These are phyloP conservation scores for Neurospora sp. DNA, from an alignment of 495 filamentous ascomycete genomes.

Conservation along the genomic window DNA sequence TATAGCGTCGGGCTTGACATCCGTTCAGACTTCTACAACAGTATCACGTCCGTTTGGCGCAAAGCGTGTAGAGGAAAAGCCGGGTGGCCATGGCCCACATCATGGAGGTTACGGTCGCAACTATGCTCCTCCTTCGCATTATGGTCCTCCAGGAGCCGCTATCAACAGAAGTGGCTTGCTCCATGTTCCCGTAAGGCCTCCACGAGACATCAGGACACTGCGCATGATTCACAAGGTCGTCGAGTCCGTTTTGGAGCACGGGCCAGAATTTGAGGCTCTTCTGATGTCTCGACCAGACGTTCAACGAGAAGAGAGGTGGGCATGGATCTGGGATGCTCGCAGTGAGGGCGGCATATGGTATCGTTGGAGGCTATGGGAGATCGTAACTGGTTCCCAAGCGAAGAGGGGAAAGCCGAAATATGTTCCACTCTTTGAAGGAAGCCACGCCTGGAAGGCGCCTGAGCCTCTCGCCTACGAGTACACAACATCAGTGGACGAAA, in stretches of 20 bases:
- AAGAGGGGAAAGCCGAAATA: conserved; percentile 31
- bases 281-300: conserved; percentile 79
- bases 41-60: conserved; percentile 74
- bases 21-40: conserved; percentile 40
- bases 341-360: conserved; percentile 76
- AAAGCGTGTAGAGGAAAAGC: conserved; percentile 46
- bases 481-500: conserved; percentile 59
- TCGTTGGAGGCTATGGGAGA: conserved; percentile 81
- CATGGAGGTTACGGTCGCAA: conserved; percentile 54
- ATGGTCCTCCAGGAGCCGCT: conserved; percentile 37
- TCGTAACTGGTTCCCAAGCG: conserved; percentile 49
- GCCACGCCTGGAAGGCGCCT: conserved; percentile 60
- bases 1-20: conserved; percentile 44
- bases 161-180: conserved; percentile 38
- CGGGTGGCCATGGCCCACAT: conserved; percentile 43
- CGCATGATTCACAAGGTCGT: conserved; percentile 81
- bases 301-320: conserved; percentile 77
- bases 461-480: conserved; percentile 65
- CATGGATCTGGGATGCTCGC: conserved; percentile 86
- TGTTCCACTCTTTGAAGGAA: conserved; percentile 57
- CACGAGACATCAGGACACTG: conserved; percentile 68
- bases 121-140: conserved; percentile 74
- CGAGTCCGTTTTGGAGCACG: conserved; percentile 65
- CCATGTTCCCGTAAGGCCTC: conserved; percentile 65
- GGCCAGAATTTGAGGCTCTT: conserved; percentile 84